Conservation (phyloP, 768 basidiomycete species). For the Phanerochaete carnosa region DNA sequence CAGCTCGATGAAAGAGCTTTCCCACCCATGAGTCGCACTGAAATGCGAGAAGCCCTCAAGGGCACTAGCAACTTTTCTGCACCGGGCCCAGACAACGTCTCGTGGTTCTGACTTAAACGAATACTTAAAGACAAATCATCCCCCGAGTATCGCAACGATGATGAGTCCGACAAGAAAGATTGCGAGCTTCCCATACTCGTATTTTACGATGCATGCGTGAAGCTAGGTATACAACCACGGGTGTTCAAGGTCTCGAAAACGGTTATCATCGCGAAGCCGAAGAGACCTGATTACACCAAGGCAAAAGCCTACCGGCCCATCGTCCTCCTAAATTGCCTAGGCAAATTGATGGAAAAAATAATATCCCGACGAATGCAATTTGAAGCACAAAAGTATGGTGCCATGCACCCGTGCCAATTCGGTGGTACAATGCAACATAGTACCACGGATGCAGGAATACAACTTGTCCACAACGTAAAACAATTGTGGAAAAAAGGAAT, state of each 20-base stretch:
- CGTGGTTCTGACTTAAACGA: no score
- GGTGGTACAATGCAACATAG: constrained; percentile 15
- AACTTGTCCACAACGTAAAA: constrained; percentile 12
- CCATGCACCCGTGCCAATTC: constrained; percentile 15
- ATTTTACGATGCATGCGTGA: no score
- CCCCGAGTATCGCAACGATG: no score
- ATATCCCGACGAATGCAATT: constrained; percentile 15
- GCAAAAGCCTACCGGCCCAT: constrained; percentile 26
- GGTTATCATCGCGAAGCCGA: constrained; percentile 21
- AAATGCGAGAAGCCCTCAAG: no score
- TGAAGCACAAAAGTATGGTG: constrained; percentile 7
- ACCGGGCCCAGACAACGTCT: no score
- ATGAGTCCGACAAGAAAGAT: no score
- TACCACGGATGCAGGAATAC: constrained; percentile 14
- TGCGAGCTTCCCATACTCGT: no score
- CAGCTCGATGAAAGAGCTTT: no score
- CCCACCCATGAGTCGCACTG: no score
- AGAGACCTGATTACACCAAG: constrained; percentile 17
- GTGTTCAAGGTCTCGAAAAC: constrained; percentile 15
- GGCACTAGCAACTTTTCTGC: no score
- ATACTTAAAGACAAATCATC: no score
- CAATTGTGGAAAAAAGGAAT: background rate
- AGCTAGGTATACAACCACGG: no score
- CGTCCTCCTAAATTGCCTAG: constrained; percentile 19
- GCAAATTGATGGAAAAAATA: constrained; percentile 22